These are phyloP conservation scores for Fraxinus sp. DNA, from an alignment of 305 asterid species.

Conservation along the genomic window DNA sequence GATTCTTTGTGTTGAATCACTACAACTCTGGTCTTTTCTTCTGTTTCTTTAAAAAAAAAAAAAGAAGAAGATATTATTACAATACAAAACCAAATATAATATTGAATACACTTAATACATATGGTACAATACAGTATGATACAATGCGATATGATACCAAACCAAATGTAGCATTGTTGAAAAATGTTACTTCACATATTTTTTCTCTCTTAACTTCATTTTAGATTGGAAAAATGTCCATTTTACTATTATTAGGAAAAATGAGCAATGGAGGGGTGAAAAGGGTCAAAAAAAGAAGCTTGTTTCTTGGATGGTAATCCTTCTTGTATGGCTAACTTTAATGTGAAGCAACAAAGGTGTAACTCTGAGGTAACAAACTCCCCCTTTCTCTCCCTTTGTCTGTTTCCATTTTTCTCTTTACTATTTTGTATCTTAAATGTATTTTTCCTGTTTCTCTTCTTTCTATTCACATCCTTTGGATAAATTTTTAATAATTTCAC, in stretches of 20 bases:
- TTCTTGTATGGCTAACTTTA: conserved; percentile 21
- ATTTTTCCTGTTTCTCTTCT: not conserved
- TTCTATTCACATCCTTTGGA: not conserved
- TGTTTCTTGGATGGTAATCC: conserved; percentile 22
- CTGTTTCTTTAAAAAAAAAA: not conserved
- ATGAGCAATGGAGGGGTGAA: not conserved
- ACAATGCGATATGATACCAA: not conserved
- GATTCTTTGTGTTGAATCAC: not conserved
- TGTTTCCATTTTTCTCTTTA: not conserved
- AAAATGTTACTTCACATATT: not conserved
- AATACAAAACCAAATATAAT: not conserved
- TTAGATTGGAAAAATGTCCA: not conserved
- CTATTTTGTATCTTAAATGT: not conserved
- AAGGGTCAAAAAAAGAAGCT: not conserved
- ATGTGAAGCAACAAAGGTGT: conserved; percentile 7
- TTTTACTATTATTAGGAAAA: not conserved
- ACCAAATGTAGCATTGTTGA: not conserved
- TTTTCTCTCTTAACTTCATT: not conserved
- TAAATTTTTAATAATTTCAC: not conserved
- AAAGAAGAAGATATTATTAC: not conserved
- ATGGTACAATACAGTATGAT: not conserved
- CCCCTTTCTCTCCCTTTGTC: conserved; percentile 15
- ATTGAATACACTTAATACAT: not conserved
- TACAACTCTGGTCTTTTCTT: not conserved
- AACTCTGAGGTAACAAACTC: conserved; percentile 18